A percentile compares a stretch with the other conserved stretches of the same genome.
Conservation (phyloP, 208 protist species). For the Wallacemonas sp. region DNA sequence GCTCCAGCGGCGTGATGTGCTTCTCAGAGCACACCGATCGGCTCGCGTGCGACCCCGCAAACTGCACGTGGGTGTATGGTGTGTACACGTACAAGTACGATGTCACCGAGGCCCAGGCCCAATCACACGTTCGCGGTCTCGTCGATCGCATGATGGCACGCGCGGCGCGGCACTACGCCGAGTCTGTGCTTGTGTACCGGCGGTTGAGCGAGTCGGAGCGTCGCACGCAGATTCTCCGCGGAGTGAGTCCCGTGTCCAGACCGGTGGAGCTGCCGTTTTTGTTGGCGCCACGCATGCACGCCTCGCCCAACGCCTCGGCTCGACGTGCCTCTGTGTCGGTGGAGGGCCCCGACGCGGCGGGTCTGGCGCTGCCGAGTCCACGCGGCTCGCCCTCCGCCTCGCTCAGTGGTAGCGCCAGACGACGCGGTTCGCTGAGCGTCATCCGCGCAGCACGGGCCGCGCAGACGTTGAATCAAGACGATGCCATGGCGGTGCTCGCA, state of each 20-base stretch:
- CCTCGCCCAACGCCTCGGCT: background rate
- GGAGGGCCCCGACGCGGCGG: background rate
- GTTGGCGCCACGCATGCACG: background rate
- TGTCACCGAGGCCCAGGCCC: conserved; percentile 36
- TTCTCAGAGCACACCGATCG: conserved; percentile 67
- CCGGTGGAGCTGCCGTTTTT: conserved; percentile 13
- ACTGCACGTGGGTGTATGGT: conserved; percentile 65
- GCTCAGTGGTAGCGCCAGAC: background rate
- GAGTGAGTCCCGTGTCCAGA: background rate
- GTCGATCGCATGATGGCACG: conserved; percentile 37
- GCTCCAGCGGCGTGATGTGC: background rate
- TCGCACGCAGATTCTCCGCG: background rate
- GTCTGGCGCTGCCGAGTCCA: background rate
- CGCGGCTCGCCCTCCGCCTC: background rate
- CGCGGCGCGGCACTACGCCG: conserved; percentile 14
- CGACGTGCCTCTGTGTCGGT: background rate
- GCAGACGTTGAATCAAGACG: background rate
- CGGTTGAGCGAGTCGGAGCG: background rate
- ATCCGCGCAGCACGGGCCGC: background rate
- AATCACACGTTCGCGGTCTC: conserved; percentile 36
- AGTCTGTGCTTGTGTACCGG: conserved; percentile 10
- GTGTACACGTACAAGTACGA: conserved; percentile 54
- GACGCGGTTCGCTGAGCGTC: background rate
- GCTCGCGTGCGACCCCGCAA: conserved; percentile 67
- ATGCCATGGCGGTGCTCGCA: background rate